Evolutionary conservation across 441 rosid genomes (phyloP).

Genomic region (Euphorbia celastroides): DNA sequence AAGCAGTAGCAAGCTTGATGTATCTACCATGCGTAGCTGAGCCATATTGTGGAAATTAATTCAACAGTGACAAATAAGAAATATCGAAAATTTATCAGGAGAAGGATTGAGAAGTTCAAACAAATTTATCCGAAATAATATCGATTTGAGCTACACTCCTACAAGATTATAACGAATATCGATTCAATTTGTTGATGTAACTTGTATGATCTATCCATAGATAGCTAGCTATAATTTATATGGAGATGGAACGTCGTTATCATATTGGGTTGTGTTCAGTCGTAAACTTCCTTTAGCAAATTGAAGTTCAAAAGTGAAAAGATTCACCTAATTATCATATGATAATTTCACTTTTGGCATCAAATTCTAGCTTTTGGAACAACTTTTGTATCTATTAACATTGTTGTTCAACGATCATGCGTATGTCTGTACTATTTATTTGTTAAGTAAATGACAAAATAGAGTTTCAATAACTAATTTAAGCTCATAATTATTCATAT

Average conservation of each 20-base stretch:
- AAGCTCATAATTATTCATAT: too few relatives aligned
- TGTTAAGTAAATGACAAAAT: neutral
- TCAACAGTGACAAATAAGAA: neutral
- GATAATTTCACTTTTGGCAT: neutral
- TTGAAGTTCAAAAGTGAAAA: slow-evolving; percentile 12
- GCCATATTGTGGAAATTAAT: slow-evolving; percentile 7
- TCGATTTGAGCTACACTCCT: too few relatives aligned
- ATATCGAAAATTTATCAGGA: too few relatives aligned
- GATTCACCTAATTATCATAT: slow-evolving; percentile 11
- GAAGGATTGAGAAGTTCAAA: too few relatives aligned
- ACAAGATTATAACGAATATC: too few relatives aligned
- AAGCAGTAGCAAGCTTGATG: slow-evolving; percentile 67
- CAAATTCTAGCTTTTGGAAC: neutral
- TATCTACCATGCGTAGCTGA: slow-evolving; percentile 45
- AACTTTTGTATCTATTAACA: neutral
- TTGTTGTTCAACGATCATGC: neutral
- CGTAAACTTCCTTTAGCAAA: slow-evolving; percentile 4
- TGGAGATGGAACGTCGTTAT: too few relatives aligned
- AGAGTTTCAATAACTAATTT: too few relatives aligned
- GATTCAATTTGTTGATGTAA: slow-evolving; percentile 11
- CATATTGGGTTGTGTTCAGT: slow-evolving; percentile 19
- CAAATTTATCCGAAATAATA: too few relatives aligned
- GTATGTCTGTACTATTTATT: neutral
- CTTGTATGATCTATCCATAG: slow-evolving; percentile 9
- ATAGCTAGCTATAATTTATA: neutral